phyloP scores from a whole-genome alignment of 2,329 filamentous ascomycete genomes.

The Xylaria sp. region DNA sequence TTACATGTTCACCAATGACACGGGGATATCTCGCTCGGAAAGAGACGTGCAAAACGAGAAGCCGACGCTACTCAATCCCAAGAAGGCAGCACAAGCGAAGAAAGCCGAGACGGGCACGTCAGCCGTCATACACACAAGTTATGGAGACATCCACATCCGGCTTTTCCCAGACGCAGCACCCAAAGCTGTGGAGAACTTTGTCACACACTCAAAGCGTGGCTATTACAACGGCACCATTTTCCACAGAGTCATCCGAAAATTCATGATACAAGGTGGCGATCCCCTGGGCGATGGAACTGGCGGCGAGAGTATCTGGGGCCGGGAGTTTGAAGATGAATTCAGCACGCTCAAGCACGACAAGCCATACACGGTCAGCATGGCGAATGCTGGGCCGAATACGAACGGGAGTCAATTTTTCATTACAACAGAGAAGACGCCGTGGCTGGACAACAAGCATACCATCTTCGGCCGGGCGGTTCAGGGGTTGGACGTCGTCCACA shows the following conservation, averaged over 20 bases:
- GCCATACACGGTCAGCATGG: conserved; percentile 96
- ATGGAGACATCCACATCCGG: conserved; percentile 91
- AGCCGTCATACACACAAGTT: conserved; percentile 88
- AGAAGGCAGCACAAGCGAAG: conserved; percentile 63
- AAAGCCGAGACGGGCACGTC: conserved; percentile 75
- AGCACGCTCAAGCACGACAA: conserved; percentile 91
- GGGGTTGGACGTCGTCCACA: conserved; percentile 92
- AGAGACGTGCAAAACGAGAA: conserved; percentile 96
- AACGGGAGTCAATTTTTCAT: conserved; percentile 99
- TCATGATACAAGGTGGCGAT: conserved; percentile 94
- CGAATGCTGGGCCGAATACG: conserved; percentile 92
- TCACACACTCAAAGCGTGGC: conserved; percentile 83
- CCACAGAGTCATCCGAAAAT: conserved; percentile 95
- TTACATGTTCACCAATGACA: conserved; percentile 97
- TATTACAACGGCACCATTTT: conserved; percentile 99
- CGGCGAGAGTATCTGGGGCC: conserved; percentile 92
- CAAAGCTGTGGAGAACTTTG: conserved; percentile 96
- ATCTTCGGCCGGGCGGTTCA: conserved; percentile 91
- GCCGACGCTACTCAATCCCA: conserved; percentile 68
- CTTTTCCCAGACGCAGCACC: conserved; percentile 93
- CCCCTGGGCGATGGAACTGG: conserved; percentile 88
- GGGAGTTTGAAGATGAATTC: conserved; percentile 92
- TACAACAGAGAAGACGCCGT: conserved; percentile 94
- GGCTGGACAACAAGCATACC: conserved; percentile 95
- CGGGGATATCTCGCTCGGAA: conserved; percentile 79